Evolutionary conservation across 768 basidiomycete species (phyloP).

Genomic region (Pulveroboletus ravenelii): DNA sequence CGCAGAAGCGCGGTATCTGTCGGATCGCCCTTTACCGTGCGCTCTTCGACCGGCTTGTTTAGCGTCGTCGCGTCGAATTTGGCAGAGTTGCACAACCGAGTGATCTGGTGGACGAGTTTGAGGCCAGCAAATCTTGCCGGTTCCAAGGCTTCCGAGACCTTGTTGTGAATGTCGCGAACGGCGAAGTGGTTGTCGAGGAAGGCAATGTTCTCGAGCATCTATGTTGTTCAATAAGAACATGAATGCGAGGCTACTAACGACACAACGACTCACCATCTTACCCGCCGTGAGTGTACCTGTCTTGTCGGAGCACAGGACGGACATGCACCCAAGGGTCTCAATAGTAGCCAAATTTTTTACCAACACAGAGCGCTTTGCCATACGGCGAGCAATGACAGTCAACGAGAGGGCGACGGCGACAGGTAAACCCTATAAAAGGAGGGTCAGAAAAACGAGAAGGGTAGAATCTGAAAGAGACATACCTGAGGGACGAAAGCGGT

Average conservation of each 20-base stretch:
- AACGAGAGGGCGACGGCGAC: conserved; percentile 47
- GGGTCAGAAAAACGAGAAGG: background rate
- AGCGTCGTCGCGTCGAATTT: conserved; percentile 38
- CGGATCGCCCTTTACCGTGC: conserved; percentile 43
- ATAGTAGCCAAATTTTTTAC: conserved; percentile 52
- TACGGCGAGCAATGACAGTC: conserved; percentile 44
- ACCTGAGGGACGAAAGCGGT: conserved; percentile 41
- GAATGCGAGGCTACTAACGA: no score
- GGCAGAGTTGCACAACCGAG: conserved; percentile 55
- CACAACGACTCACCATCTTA: conserved; percentile 36
- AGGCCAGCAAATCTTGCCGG: conserved; percentile 18
- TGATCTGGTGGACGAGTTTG: conserved; percentile 33
- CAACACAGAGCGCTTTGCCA: conserved; percentile 44
- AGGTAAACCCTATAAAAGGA: conserved; percentile 35
- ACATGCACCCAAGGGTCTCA: conserved; percentile 51
- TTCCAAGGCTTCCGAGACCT: conserved; percentile 15
- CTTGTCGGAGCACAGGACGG: conserved; percentile 53
- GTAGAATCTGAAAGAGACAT: background rate
- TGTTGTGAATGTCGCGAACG: conserved; percentile 14
- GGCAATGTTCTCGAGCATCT: conserved; percentile 38
- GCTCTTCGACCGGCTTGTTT: conserved; percentile 28
- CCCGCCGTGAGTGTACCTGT: conserved; percentile 48
- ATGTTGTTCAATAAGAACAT: background rate
- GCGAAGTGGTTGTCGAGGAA: conserved; percentile 30
- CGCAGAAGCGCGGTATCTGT: conserved; percentile 53